Percentiles rank a stretch among this genome's conserved stretches.
phyloP scores from a whole-genome alignment of 2,329 filamentous ascomycete species.

The Peltaster fructicola region DNA sequence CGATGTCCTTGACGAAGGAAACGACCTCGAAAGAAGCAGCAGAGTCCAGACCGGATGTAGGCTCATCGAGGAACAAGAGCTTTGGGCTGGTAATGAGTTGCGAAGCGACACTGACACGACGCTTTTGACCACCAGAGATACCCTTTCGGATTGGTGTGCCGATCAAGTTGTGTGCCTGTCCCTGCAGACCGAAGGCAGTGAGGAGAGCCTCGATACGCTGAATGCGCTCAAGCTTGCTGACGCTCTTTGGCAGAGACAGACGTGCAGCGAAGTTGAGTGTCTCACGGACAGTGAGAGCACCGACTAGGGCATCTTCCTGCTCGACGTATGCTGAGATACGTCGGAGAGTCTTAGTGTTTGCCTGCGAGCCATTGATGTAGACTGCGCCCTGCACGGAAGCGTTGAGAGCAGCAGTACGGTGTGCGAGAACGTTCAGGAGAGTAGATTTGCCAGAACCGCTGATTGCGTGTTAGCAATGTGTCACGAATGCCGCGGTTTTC shows the following conservation, averaged over 20 bases:
- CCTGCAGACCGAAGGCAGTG: conserved; percentile 52
- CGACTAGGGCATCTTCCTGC: conserved; percentile 72
- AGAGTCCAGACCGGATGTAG: conserved; percentile 69
- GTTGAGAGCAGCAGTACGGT: conserved; percentile 36
- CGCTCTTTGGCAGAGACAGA: conserved; percentile 36
- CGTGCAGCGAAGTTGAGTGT: conserved; percentile 63
- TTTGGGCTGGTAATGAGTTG: conserved; percentile 67
- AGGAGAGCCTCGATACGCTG: conserved; percentile 49
- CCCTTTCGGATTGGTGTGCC: conserved; percentile 72
- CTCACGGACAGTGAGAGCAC: conserved; percentile 62
- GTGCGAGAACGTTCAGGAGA: conserved; percentile 61
- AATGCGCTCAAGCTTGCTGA: conserved; percentile 40
- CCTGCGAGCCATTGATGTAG: conserved; percentile 43
- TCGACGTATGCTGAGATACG: conserved; percentile 63
- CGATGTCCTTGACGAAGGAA: conserved; percentile 50
- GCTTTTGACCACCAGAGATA: conserved; percentile 71
- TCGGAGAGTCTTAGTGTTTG: conserved; percentile 40
- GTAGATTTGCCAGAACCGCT: conserved; percentile 61
- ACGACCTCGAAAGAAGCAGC: conserved; percentile 61
- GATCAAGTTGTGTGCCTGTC: conserved; percentile 53
- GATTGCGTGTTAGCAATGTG: conserved; percentile 4
- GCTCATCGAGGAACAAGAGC: conserved; percentile 69
- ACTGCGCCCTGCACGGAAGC: conserved; percentile 36
- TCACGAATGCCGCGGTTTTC: neutral
- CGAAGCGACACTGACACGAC: conserved; percentile 60